These are phyloP conservation scores for Candida fluviatilis DNA, from an alignment of 805 yeast species.

Conservation along the genomic window DNA sequence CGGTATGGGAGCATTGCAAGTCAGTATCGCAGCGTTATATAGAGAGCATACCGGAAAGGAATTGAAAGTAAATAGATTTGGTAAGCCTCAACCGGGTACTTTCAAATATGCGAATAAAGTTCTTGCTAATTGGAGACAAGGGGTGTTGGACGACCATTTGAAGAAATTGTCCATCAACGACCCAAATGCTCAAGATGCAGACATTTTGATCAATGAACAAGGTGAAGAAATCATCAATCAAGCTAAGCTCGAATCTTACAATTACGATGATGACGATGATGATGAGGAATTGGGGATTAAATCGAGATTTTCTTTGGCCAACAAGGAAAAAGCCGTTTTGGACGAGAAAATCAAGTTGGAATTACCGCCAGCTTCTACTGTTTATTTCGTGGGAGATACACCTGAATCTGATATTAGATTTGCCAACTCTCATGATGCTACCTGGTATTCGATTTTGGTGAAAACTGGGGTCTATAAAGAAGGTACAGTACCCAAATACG, in stretches of 20 bases:
- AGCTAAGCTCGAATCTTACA: conserved; percentile 35
- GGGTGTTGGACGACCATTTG: conserved; percentile 70
- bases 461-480: conserved; percentile 85
- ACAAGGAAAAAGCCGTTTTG: conserved; percentile 11
- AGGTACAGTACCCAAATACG: conserved; percentile 73
- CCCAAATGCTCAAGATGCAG: conserved; percentile 39
- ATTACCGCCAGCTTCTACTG: conserved; percentile 80
- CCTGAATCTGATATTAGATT: conserved; percentile 87
- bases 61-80: conserved; percentile 75
- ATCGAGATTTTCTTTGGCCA: conserved; percentile 1
- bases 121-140: conserved; percentile 71
- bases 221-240: conserved; percentile 44
- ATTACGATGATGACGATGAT: conserved; percentile 25
- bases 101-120: conserved; percentile 81
- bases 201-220: conserved; percentile 38
- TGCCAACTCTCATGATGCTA: conserved; percentile 79
- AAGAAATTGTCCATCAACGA: conserved; percentile 45
- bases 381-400: conserved; percentile 85
- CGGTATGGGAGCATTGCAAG: conserved; percentile 94
- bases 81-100: conserved; percentile 87
- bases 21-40: conserved; percentile 79
- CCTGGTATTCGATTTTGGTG: conserved; percentile 82
- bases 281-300: conserved; percentile 13
- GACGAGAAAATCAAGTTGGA: conserved; percentile 44
- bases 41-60: conserved; percentile 82